These are phyloP conservation scores for Salix caprea DNA, from an alignment of 345 rosid species.

Conservation along the genomic window DNA sequence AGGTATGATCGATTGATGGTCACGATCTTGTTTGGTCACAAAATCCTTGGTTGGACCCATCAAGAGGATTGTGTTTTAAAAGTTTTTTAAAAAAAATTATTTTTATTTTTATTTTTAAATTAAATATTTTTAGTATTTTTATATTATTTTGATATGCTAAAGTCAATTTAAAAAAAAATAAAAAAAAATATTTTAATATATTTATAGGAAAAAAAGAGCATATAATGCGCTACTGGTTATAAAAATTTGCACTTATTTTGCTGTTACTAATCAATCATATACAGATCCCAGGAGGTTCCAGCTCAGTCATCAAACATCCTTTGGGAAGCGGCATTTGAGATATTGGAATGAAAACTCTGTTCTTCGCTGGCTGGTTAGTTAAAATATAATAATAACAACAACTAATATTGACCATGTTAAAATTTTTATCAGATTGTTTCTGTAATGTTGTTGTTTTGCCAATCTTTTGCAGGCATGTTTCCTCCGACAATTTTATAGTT, in stretches of 20 bases:
- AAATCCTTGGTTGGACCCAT: not conserved
- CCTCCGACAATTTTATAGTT: constrained; percentile 60
- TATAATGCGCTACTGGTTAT: not conserved
- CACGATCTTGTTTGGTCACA: not conserved
- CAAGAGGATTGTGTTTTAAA: too few relatives aligned
- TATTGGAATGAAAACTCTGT: constrained; percentile 44
- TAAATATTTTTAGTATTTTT: too few relatives aligned
- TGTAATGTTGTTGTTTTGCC: not conserved
- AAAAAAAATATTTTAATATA: too few relatives aligned
- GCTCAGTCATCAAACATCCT: constrained; percentile 53
- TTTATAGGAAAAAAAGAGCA: not conserved
- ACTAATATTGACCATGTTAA: not conserved
- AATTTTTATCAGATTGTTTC: not conserved
- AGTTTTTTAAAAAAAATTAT: too few relatives aligned
- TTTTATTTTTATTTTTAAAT: too few relatives aligned
- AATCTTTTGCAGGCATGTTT: constrained; percentile 43
- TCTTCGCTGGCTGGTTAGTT: constrained; percentile 53
- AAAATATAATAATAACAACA: too few relatives aligned
- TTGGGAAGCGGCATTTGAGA: constrained; percentile 51
- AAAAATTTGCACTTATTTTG: not conserved
- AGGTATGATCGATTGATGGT: constrained; percentile 24
- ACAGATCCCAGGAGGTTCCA: constrained; percentile 52
- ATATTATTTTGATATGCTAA: too few relatives aligned
- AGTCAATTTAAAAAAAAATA: too few relatives aligned
- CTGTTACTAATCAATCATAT: not conserved